Evolutionary conservation across 2,329 filamentous ascomycete species (phyloP).

Genomic region (Calonectria hawksworthii): DNA sequence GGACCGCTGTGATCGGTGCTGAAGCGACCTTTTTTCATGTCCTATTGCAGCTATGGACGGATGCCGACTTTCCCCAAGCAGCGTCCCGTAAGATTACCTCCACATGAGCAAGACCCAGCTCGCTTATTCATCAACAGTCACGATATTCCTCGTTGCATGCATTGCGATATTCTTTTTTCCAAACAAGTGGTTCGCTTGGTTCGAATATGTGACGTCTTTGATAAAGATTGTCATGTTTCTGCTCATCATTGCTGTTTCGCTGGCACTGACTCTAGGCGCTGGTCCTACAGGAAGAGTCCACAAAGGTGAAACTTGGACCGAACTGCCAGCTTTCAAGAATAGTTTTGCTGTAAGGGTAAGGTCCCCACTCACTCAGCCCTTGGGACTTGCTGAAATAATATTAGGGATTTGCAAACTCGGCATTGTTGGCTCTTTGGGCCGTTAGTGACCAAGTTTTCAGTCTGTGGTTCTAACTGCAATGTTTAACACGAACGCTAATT

Average conservation of each 20-base stretch:
- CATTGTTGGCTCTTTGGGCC: constrained; percentile 36
- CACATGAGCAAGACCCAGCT: too few relatives aligned
- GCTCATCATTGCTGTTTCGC: constrained; percentile 31
- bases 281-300: constrained; percentile 26
- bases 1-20: constrained; percentile 35
- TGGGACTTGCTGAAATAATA: not conserved
- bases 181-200: constrained; percentile 34
- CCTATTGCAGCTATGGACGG: constrained; percentile 29
- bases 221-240: constrained; percentile 36
- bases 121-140: constrained; percentile 21
- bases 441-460: constrained; percentile 38
- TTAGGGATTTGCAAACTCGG: constrained; percentile 37
- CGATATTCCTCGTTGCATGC: constrained; percentile 29
- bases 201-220: constrained; percentile 35
- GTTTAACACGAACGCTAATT: too few relatives aligned
- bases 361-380: not conserved
- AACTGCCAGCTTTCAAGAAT: constrained; percentile 26
- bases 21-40: constrained; percentile 35
- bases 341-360: constrained; percentile 30
- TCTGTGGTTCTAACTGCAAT: too few relatives aligned
- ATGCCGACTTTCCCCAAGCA: constrained; percentile 25
- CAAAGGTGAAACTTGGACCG: constrained; percentile 26
- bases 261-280: constrained; percentile 30
- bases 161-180: constrained; percentile 35
- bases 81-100: not conserved